Percentiles rank a stretch among this genome's conserved stretches.
phyloP scores from a whole-genome alignment of 768 basidiomycete species.

The Chlorophyllum brunneum region DNA sequence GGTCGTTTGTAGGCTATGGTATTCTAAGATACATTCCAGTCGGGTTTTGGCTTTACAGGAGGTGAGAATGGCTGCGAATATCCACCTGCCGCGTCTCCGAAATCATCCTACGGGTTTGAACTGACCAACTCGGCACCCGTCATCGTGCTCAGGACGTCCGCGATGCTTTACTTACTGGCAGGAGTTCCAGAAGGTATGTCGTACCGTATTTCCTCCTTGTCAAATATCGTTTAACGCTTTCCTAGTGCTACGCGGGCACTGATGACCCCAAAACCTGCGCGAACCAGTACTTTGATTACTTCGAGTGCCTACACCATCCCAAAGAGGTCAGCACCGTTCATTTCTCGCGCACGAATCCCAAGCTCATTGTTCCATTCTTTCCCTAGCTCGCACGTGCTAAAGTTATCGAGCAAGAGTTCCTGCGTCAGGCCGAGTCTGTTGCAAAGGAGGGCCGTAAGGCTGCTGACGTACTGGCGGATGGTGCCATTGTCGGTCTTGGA shows the following conservation, averaged over 20 bases:
- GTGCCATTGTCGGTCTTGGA: conserved; percentile 72
- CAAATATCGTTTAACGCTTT: background rate
- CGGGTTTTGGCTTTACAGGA: conserved; percentile 44
- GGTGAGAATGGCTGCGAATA: conserved; percentile 23
- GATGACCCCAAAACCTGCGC: conserved; percentile 73
- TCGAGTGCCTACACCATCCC: conserved; percentile 86
- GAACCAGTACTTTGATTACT: conserved; percentile 75
- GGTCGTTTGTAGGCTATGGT: background rate
- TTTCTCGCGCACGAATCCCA: background rate
- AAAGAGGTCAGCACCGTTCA: conserved; percentile 66
- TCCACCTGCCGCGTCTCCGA: background rate
- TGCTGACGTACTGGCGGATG: conserved; percentile 68
- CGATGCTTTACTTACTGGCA: conserved; percentile 93
- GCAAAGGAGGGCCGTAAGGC: conserved; percentile 68
- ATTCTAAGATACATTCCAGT: conserved; percentile 25
- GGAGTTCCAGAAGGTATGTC: conserved; percentile 69
- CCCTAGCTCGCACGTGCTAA: conserved; percentile 51
- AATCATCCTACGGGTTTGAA: conserved; percentile 4
- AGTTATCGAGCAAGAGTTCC: conserved; percentile 66
- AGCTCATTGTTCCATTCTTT: background rate
- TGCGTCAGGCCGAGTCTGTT: conserved; percentile 60
- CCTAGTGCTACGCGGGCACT: conserved; percentile 80
- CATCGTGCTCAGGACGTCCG: conserved; percentile 62
- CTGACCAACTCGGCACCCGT: conserved; percentile 4
- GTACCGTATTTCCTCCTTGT: conserved; percentile 1